phyloP scores from a whole-genome alignment of 2,329 filamentous ascomycete species.

The Huntiella decipiens region DNA sequence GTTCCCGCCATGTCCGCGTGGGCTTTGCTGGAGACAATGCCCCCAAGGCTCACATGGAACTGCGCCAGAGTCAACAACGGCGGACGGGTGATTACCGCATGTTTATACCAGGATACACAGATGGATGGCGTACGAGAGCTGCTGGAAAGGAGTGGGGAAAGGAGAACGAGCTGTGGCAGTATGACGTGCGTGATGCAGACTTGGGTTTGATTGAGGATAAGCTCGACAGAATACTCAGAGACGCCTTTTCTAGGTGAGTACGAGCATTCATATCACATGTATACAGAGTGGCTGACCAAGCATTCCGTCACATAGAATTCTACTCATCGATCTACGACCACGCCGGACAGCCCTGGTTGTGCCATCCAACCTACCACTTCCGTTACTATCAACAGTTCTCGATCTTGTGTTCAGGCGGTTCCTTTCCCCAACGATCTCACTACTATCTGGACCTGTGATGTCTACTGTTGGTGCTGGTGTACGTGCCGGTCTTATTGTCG shows the following conservation, averaged over 20 bases:
- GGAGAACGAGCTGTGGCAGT: slow-evolving; percentile 57
- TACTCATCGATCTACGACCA: slow-evolving; percentile 56
- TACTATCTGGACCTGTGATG: slow-evolving; percentile 62
- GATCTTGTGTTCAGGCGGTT: slow-evolving; percentile 66
- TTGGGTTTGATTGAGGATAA: slow-evolving; percentile 69
- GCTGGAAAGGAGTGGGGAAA: slow-evolving; percentile 38
- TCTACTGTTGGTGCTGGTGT: slow-evolving; percentile 61
- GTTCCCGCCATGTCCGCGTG: slow-evolving; percentile 56
- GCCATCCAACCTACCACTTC: slow-evolving; percentile 58
- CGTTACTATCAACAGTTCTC: slow-evolving; percentile 55
- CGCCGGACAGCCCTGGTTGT: slow-evolving; percentile 57
- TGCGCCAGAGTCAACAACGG: slow-evolving; percentile 56
- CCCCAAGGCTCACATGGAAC: slow-evolving; percentile 52
- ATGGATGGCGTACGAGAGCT: slow-evolving; percentile 27
- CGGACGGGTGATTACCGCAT: slow-evolving; percentile 65
- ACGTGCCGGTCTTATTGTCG: slow-evolving; percentile 68
- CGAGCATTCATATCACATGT: not conserved
- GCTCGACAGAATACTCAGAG: slow-evolving; percentile 63
- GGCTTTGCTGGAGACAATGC: slow-evolving; percentile 72
- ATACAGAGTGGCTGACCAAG: slow-evolving; percentile 5
- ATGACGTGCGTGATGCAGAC: slow-evolving; percentile 54
- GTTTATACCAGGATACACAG: slow-evolving; percentile 38
- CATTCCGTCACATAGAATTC: slow-evolving; percentile 24
- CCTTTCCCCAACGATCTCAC: slow-evolving; percentile 59
- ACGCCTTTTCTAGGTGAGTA: slow-evolving; percentile 57